Percentiles rank a stretch among this genome's conserved stretches.
These are phyloP conservation scores for Dysphania ambrosioides DNA, from an alignment of 148 eudicot genomes.

Conservation along the genomic window DNA sequence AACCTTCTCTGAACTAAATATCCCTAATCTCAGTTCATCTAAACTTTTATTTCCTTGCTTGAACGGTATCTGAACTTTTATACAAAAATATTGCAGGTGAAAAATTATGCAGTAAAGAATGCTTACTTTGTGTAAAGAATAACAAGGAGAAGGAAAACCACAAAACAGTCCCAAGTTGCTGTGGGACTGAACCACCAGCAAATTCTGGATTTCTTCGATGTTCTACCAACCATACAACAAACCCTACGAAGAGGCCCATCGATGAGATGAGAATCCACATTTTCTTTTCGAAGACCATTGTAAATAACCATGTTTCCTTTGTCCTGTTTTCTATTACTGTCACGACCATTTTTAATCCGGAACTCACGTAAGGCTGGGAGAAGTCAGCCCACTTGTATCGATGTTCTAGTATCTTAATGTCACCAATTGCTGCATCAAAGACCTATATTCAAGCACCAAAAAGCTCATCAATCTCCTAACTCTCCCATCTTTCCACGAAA, in stretches of 20 bases:
- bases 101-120: not conserved
- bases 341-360: conserved; percentile 26
- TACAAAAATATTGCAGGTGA: too few relatives aligned
- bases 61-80: too few relatives aligned
- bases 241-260: conserved; percentile 30
- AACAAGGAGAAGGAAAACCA: conserved; percentile 42
- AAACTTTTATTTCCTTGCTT: too few relatives aligned
- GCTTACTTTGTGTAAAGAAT: conserved; percentile 41
- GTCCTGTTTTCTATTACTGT: conserved; percentile 10
- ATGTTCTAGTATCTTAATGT: conserved; percentile 3
- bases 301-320: conserved; percentile 31
- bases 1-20: too few relatives aligned
- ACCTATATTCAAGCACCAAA: not conserved
- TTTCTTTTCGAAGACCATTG: conserved; percentile 28
- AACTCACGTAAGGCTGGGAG: conserved; percentile 28
- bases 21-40: too few relatives aligned
- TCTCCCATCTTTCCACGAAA: not conserved
- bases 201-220: conserved; percentile 26
- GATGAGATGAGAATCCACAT: conserved; percentile 38
- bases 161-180: conserved; percentile 26
- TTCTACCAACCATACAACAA: conserved; percentile 44
- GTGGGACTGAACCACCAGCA: conserved; percentile 17
- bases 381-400: conserved; percentile 28
- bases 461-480: not conserved
- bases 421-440: conserved; percentile 26